Base-by-base conservation (phyloP, 768 basidiomycete species). In the Mrakia blollopis region DNA sequence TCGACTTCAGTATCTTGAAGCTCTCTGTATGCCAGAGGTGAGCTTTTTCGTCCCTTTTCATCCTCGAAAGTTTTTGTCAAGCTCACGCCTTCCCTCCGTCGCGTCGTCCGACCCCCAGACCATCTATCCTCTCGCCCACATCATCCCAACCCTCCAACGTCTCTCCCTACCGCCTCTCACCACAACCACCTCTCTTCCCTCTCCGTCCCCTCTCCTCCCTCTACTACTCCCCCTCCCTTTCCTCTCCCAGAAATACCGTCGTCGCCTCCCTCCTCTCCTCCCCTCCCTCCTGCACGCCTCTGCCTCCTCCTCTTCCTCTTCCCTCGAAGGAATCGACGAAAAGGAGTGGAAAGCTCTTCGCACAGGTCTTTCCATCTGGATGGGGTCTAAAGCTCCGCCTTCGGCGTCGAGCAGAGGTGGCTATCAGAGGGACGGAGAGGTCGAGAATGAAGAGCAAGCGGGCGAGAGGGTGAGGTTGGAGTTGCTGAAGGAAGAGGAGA, bases 21-120 rank as follows among this genome's bases (percentile, higher is more conserved):
- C 72, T 32, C 54, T 72, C 9, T 72, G 39, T 35, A 72, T 72
- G 72, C 72, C 72, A 25, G 72, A 72, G 72, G 72, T 72, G 25
- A n/a, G 52, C 18, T 50, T 50, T 41, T 41, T 41, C 39, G 6
- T 41, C 11, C 44, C 16, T 41, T n/a, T 69, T 23, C 28, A 39
- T n/a, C 5, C 14, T 44, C 11, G 10, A 54, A 2, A 11, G 25
- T 30, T 57, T 32, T 35, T 25, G 39, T n/a, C 28, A 28, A 37
- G 39, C 32, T 50, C 28, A 35, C 30, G 18, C 23, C 50, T 37
- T 16, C 44, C 52, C 23, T 7, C 23, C 37, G 23, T 23, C 44
- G 44, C 44, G 44, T 44, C 44, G 10, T 1, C 10, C 44, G 44
- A 18, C 30, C 21, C 10, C 35, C 32, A 72, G 72, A 60, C 60